Evolutionary conservation across 2,329 filamentous ascomycete species (phyloP).

Genomic region (Alternaria brassicae): DNA sequence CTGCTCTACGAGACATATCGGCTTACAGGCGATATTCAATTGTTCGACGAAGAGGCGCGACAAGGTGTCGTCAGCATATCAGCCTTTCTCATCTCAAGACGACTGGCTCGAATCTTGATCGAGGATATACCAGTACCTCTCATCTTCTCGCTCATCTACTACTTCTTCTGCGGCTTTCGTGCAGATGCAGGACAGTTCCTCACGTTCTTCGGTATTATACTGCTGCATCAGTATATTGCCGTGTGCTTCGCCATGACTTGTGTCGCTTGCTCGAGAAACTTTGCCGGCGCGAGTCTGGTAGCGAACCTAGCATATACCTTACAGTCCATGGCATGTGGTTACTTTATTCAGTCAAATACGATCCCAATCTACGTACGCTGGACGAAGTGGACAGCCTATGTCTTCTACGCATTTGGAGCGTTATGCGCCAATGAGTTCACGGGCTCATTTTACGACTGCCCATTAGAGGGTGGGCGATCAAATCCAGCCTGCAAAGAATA

Average conservation of each 20-base stretch:
- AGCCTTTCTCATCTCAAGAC: slow-evolving; percentile 73
- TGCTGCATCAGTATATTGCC: slow-evolving; percentile 76
- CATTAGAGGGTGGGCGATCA: slow-evolving; percentile 64
- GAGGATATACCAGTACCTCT: slow-evolving; percentile 78
- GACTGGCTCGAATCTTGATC: slow-evolving; percentile 71
- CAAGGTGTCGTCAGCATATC: slow-evolving; percentile 75
- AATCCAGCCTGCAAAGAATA: slow-evolving; percentile 73
- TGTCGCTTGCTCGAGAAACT: slow-evolving; percentile 69
- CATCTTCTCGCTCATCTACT: slow-evolving; percentile 73
- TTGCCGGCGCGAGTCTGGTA: slow-evolving; percentile 73
- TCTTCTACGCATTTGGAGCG: slow-evolving; percentile 74
- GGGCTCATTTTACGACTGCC: slow-evolving; percentile 76
- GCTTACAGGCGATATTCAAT: slow-evolving; percentile 74
- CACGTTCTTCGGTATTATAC: slow-evolving; percentile 71
- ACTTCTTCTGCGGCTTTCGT: slow-evolving; percentile 80
- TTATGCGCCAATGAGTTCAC: slow-evolving; percentile 76
- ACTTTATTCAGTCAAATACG: slow-evolving; percentile 75
- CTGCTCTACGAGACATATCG: slow-evolving; percentile 79
- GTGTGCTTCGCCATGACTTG: slow-evolving; percentile 74
- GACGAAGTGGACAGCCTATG: slow-evolving; percentile 73
- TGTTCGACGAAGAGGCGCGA: slow-evolving; percentile 77
- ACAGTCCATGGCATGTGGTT: slow-evolving; percentile 77
- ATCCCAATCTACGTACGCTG: slow-evolving; percentile 81
- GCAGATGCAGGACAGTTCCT: slow-evolving; percentile 70
- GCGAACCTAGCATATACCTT: slow-evolving; percentile 76